Evolutionary conservation across 1,284 basidiomycete genomes (phyloP).

Genomic region (Mycena sp.): DNA sequence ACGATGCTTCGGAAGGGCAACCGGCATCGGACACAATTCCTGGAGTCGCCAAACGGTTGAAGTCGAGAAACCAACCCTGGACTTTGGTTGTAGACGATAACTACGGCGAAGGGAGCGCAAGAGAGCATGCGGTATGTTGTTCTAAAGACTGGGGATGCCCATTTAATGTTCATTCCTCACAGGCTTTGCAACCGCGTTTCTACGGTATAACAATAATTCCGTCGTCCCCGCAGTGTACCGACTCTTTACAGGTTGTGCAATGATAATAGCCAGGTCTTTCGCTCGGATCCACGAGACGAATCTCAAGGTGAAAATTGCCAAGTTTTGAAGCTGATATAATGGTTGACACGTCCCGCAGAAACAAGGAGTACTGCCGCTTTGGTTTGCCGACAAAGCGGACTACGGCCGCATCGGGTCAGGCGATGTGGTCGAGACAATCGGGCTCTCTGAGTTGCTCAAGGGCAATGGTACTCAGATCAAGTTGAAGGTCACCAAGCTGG

Average conservation of each 20-base stretch:
- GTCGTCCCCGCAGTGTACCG: neutral
- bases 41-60: conserved; percentile 88
- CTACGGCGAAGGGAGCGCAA: conserved; percentile 97
- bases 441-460: conserved; percentile 63
- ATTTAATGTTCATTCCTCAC: neutral
- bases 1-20: conserved; percentile 58
- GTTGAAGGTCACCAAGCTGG: conserved; percentile 77
- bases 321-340: neutral
- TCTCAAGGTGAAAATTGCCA: conserved; percentile 73
- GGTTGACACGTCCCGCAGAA: conserved; percentile 65
- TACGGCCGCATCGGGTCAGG: conserved; percentile 87
- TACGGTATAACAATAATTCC: conserved; percentile 69
- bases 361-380: conserved; percentile 93
- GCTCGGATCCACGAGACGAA: conserved; percentile 99
- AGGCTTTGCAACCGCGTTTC: conserved; percentile 93
- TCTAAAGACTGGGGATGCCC: neutral
- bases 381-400: conserved; percentile 89
- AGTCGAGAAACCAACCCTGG: conserved; percentile 88
- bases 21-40: conserved; percentile 86
- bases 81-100: conserved; percentile 96
- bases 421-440: conserved; percentile 71
- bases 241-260: conserved; percentile 69
- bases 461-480: conserved; percentile 66
- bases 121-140: conserved; percentile 83
- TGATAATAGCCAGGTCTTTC: conserved; percentile 92